Conservation (phyloP, 1,139 yeast genomes). For the Casaregolazyma lundiana region DNA sequence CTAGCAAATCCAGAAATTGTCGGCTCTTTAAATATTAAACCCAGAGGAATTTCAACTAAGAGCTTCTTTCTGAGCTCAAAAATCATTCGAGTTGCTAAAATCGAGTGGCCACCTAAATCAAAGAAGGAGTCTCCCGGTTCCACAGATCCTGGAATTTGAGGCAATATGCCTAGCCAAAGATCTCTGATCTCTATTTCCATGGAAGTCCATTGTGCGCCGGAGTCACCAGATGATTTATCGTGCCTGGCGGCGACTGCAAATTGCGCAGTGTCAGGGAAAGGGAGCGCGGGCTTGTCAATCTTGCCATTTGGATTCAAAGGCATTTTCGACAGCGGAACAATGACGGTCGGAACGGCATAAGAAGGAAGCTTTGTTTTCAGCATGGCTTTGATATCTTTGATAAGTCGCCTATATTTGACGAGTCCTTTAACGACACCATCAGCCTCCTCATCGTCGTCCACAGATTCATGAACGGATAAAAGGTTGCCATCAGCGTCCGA, state of each 20-base stretch:
- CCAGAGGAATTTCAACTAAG: constrained; percentile 79
- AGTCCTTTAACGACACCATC: constrained; percentile 64
- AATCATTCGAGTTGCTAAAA: constrained; percentile 94
- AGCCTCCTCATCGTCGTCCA: constrained; percentile 52
- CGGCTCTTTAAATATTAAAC: constrained; percentile 84
- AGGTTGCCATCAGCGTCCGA: constrained; percentile 39
- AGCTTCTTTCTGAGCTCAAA: constrained; percentile 80
- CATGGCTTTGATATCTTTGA: constrained; percentile 74
- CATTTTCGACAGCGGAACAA: constrained; percentile 78
- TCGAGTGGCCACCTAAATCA: constrained; percentile 97
- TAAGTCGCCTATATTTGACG: constrained; percentile 67
- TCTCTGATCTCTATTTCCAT: constrained; percentile 68
- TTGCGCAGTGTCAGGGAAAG: constrained; percentile 90
- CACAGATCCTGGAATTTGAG: constrained; percentile 75
- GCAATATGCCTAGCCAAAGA: constrained; percentile 81
- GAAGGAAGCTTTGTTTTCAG: constrained; percentile 86
- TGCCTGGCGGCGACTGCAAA: constrained; percentile 59
- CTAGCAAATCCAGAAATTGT: constrained; percentile 74
- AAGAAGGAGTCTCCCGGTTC: constrained; percentile 84
- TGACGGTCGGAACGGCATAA: constrained; percentile 88
- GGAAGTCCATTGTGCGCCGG: constrained; percentile 43
- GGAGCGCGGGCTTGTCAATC: constrained; percentile 94
- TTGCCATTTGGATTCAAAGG: constrained; percentile 98
- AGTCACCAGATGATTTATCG: constrained; percentile 23
- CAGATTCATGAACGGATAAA: constrained; percentile 51